Conservation (phyloP, 129 eudicot genomes). For the Centella asiatica region DNA sequence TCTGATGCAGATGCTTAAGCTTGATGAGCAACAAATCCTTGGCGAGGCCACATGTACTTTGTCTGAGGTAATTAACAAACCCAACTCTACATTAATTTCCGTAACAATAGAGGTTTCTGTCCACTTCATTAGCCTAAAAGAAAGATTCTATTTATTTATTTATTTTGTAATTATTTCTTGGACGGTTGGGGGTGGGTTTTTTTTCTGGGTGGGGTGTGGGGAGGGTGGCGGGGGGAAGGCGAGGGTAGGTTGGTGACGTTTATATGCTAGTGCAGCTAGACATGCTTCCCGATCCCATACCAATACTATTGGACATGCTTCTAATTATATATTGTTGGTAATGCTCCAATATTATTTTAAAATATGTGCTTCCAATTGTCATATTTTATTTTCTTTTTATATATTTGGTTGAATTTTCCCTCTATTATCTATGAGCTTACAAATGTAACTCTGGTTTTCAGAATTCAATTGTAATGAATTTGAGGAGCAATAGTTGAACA, state of each 20-base stretch:
- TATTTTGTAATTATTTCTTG: too few species aligned
- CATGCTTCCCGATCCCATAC: background rate
- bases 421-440: constrained; percentile 3
- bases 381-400: background rate
- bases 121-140: background rate
- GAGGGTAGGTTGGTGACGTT: too few species aligned
- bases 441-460: constrained; percentile 1
- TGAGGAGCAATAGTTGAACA: background rate
- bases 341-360: too few species aligned
- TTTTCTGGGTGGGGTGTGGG: too few species aligned
- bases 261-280: background rate
- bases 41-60: constrained; percentile 83
- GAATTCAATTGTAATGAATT: background rate
- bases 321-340: too few species aligned
- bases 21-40: constrained; percentile 88
- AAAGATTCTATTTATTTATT: too few species aligned
- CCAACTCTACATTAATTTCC: background rate
- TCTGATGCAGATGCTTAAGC: constrained; percentile 63
- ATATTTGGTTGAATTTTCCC: background rate
- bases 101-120: background rate
- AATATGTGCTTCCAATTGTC: too few species aligned
- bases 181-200: too few species aligned
- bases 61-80: constrained; percentile 51
- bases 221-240: too few species aligned
- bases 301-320: background rate